Evolutionary conservation across 352 stramenopile species (phyloP), one percentile per base, ranked within the genome.

Genomic region (Phytophthora sp.): DNA sequence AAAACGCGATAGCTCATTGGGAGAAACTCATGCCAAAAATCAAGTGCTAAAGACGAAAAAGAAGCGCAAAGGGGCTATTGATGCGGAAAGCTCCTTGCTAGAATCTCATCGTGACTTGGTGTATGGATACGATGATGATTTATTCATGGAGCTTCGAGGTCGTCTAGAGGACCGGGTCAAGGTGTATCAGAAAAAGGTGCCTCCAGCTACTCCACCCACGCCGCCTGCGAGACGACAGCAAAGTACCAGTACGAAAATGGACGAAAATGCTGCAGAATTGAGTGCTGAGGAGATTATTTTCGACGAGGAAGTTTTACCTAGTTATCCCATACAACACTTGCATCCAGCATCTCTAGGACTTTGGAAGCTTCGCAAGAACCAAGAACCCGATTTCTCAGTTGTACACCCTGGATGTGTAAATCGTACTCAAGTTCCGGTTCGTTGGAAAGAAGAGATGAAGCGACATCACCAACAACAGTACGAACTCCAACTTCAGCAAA

Each of bases 81-180:
- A 79, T 27, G 27, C 41, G 7, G 51, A 70, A 31, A 35, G 20
- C 1, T 61, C 54, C 1, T 50, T 93, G 23, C 36, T 76, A 23
- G 46, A 21, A 54, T 86, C 73, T 7, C 68, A 90, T 63, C 73
- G 73, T 12, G 74, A 92, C 13, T 63, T 96, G 8, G 88, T 94
- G 7, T 81, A 85, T 45, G 80, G 82, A 50, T 96, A 94, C 56
- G 79, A 96, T 51, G 88, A 94, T 41, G 76, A 87, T 31, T 54
- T 83, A 46, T 96, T 91, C 57, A 42, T 75, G n/a, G 60, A 74
- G 0, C 93, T 87, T 33, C 69, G 79, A 1, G 33, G 18, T 24
- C 74, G 61, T 6, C 53, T 94, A 9, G 75, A 89, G 59, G 51
- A 59, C 52, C 57, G 66, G 50, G 62, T 61, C n/a, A 70, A 79